phyloP scores from a whole-genome alignment of 371 early-diverging fungal species.

The Mucor plumbeus region DNA sequence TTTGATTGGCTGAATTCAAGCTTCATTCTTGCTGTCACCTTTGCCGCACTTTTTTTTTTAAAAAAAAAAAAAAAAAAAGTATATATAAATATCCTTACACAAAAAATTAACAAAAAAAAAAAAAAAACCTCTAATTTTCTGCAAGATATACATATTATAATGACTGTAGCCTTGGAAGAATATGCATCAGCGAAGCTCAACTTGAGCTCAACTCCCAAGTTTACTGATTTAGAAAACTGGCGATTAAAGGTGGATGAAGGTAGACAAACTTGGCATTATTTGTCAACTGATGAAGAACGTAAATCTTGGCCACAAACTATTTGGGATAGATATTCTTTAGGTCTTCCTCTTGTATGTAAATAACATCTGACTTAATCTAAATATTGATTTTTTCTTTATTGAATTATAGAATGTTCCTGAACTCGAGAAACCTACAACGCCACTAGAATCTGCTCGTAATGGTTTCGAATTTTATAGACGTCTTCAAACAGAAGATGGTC shows the following conservation, averaged over 20 bases:
- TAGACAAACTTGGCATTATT: constrained; percentile 93
- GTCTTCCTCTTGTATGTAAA: constrained; percentile 65
- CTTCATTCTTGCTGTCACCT: constrained; percentile 7
- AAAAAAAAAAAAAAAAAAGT: too few relatives aligned
- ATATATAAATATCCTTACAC: not conserved
- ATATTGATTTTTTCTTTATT: too few relatives aligned
- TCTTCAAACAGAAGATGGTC: constrained; percentile 95
- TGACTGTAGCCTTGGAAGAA: constrained; percentile 20
- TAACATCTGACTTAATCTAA: too few relatives aligned
- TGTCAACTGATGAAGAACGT: constrained; percentile 68
- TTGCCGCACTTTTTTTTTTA: constrained; percentile 3
- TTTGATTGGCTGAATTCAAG: not conserved
- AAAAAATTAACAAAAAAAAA: not conserved
- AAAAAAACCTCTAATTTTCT: not conserved
- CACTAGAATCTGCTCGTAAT: constrained; percentile 84
- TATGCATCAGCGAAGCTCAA: constrained; percentile 44
- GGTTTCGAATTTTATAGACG: constrained; percentile 86
- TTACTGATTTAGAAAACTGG: constrained; percentile 81
- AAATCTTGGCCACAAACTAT: constrained; percentile 77
- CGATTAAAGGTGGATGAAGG: constrained; percentile 81
- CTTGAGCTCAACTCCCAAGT: constrained; percentile 41
- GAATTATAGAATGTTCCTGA: constrained; percentile 53
- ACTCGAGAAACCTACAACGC: constrained; percentile 60
- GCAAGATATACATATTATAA: not conserved
- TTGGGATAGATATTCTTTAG: constrained; percentile 91